phyloP scores from a whole-genome alignment of 768 basidiomycete genomes.

The Tulasnella sp. region DNA sequence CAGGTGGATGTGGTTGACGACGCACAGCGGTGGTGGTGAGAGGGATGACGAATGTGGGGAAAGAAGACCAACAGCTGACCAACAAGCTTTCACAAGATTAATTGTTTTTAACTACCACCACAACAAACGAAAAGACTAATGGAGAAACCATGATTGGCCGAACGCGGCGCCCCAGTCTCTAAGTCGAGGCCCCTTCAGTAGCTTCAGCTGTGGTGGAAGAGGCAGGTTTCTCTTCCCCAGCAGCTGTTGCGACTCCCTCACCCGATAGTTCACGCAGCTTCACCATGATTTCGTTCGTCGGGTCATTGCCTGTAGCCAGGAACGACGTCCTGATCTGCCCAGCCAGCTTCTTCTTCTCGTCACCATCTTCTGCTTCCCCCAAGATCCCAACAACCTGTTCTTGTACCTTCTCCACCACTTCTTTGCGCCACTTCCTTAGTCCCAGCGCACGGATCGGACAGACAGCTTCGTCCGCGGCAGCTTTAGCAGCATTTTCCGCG shows the following conservation, averaged over 20 bases:
- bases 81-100: not conserved
- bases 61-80: not conserved
- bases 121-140: not conserved
- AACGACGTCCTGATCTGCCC: conserved; percentile 10
- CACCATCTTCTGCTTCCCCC: not conserved
- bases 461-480: not conserved
- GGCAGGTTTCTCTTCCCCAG: not conserved
- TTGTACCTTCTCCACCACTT: not conserved
- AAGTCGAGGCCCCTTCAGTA: not conserved
- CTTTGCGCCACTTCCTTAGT: conserved; percentile 13
- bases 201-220: not conserved
- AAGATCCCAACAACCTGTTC: not conserved
- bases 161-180: not conserved
- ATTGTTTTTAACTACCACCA: not conserved
- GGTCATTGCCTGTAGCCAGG: not conserved
- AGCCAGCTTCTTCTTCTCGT: conserved; percentile 3
- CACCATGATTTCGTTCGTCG: not conserved
- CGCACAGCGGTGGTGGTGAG: not conserved
- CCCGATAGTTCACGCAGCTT: not conserved
- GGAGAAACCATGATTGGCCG: not conserved
- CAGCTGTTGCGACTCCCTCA: not conserved
- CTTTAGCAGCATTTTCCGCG: not conserved
- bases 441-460: conserved; percentile 2
- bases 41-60: not conserved
- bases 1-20: no score